phyloP scores from a whole-genome alignment of 106 monocot genomes.

The Xerophyta viscosa region DNA sequence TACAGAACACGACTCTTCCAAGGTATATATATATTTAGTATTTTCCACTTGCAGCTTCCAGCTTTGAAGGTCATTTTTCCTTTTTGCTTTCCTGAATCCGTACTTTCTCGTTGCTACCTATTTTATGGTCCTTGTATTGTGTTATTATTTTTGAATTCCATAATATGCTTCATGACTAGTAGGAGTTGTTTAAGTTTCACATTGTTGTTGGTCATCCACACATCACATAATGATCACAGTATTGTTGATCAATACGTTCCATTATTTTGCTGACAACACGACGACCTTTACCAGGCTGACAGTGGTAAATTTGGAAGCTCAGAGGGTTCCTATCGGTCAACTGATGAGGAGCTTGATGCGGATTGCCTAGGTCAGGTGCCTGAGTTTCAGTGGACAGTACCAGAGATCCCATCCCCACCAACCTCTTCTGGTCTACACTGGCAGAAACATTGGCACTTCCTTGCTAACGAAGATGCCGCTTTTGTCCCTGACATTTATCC shows the following conservation, averaged over 20 bases:
- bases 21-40: conserved; percentile 28
- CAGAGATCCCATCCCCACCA: conserved; percentile 75
- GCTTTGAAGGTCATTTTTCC: background rate
- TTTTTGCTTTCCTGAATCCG: background rate
- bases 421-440: conserved; percentile 76
- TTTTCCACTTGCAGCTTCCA: background rate
- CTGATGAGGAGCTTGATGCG: conserved; percentile 34
- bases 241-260: background rate
- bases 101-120: background rate
- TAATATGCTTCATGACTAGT: no score
- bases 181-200: no score
- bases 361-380: conserved; percentile 55
- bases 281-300: conserved; percentile 16
- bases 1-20: conserved; percentile 54
- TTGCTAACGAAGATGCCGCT: conserved; percentile 18
- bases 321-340: conserved; percentile 35
- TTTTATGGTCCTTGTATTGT: background rate
- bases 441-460: conserved; percentile 27
- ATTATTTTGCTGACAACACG: no score
- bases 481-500: conserved; percentile 69
- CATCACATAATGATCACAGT: background rate
- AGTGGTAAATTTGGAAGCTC: conserved; percentile 47
- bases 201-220: no score
- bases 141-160: no score
- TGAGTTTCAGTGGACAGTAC: conserved; percentile 54